Base-by-base conservation (phyloP, 2,329 filamentous ascomycete genomes). In the Polytolypa hystricis region DNA sequence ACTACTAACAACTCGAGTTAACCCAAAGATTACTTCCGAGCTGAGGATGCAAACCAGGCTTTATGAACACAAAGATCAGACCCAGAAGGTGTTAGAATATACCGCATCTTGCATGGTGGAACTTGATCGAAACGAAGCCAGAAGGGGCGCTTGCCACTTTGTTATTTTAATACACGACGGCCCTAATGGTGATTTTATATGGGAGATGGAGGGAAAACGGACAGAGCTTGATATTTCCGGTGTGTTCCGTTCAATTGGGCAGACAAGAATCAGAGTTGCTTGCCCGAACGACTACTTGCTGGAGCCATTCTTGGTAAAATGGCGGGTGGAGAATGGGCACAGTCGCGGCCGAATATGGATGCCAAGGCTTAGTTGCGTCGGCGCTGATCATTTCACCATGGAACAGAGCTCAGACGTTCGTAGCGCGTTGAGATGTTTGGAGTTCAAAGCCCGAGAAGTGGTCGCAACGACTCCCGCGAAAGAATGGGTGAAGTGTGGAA, bases 1-100 rank as follows among this genome's bases (percentile, higher is more conserved):
- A 19, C 26, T 20, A 37, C 20, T 18, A 14, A 27, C 28, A 12
- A n/a, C n/a, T n/a, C n/a, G n/a, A n/a, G n/a, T n/a, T n/a, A n/a
- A n/a, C n/a, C n/a, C n/a, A n/a, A n/a, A n/a, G n/a, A n/a, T n/a
- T n/a, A n/a, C n/a, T n/a, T n/a, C n/a, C n/a, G n/a, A n/a, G n/a
- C n/a, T n/a, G n/a, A n/a, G n/a, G n/a, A n/a, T n/a, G n/a, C n/a
- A n/a, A n/a, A n/a, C n/a, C n/a, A n/a, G n/a, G n/a, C n/a, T n/a
- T n/a, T n/a, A n/a, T n/a, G n/a, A n/a, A n/a, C n/a, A n/a, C n/a
- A n/a, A n/a, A n/a, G n/a, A n/a, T n/a, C n/a, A n/a, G n/a, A n/a
- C n/a, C n/a, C n/a, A n/a, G n/a, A n/a, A n/a, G n/a, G 12, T 26
- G 30, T 11, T 37, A 11, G 35, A 37, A 21, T 37, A 37, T 19